Conservation (phyloP, 805 yeast genomes). For the Suhomyces tanzawaensis region DNA sequence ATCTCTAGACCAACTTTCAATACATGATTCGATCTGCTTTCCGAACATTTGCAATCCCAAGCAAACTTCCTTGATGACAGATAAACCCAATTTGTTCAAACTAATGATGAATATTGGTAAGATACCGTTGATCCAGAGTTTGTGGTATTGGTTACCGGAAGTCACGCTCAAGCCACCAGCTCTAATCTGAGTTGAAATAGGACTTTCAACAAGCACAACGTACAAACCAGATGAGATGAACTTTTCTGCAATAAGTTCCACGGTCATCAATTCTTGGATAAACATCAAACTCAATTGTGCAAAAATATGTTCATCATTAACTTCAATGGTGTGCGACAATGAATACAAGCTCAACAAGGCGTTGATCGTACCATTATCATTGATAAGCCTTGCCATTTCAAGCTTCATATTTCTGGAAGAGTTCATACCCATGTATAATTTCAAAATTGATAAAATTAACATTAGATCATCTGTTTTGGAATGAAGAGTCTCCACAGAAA, state of each 20-base stretch:
- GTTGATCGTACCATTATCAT: constrained; percentile 58
- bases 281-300: constrained; percentile 71
- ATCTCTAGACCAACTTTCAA: constrained; percentile 67
- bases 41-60: constrained; percentile 61
- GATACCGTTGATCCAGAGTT: constrained; percentile 84
- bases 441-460: constrained; percentile 61
- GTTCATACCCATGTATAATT: constrained; percentile 50
- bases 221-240: constrained; percentile 61
- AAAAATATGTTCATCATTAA: constrained; percentile 62
- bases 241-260: constrained; percentile 63
- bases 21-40: constrained; percentile 61
- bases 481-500: neutral
- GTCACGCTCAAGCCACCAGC: constrained; percentile 59
- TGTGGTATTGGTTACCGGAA: constrained; percentile 56
- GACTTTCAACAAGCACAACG: constrained; percentile 69
- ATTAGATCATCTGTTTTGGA: constrained; percentile 53
- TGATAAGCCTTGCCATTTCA: constrained; percentile 51
- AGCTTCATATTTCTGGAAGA: constrained; percentile 47
- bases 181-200: constrained; percentile 65
- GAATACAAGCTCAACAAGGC: constrained; percentile 65
- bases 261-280: constrained; percentile 63
- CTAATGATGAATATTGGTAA: constrained; percentile 63
- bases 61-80: constrained; percentile 62
- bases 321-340: constrained; percentile 58
- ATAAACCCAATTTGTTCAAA: constrained; percentile 60